A percentile compares a stretch with the other conserved stretches of the same genome.
These are phyloP conservation scores for Atkinsonella texensis DNA, from an alignment of 2,329 filamentous ascomycete genomes.

Conservation along the genomic window DNA sequence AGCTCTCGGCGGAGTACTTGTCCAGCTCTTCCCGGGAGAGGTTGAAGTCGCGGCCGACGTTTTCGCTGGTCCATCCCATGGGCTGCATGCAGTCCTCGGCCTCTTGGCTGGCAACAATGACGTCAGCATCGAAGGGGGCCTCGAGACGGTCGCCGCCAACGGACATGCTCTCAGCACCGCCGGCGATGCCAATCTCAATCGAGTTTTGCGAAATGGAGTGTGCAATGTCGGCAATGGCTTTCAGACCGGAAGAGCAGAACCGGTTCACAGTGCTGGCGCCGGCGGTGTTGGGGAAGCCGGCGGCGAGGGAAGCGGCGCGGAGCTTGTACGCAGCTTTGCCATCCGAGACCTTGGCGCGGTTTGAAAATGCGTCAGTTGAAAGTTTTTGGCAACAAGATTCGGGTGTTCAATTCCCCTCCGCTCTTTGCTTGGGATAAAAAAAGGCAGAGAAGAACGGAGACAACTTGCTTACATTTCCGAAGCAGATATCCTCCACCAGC, in stretches of 20 bases:
- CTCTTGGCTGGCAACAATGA: slow-evolving; percentile 61
- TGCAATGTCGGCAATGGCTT: slow-evolving; percentile 90
- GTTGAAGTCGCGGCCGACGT: slow-evolving; percentile 83
- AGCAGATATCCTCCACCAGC: slow-evolving; percentile 77
- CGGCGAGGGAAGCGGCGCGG: slow-evolving; percentile 77
- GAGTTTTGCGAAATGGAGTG: slow-evolving; percentile 68
- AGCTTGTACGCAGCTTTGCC: slow-evolving; percentile 80
- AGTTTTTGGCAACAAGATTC: not conserved
- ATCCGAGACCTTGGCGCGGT: slow-evolving; percentile 51
- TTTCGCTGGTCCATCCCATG: slow-evolving; percentile 98
- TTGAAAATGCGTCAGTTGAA: slow-evolving; percentile 17
- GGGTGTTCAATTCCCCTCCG: not conserved
- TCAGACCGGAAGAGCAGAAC: slow-evolving; percentile 94
- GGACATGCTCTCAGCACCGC: slow-evolving; percentile 86
- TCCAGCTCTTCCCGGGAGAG: slow-evolving; percentile 74
- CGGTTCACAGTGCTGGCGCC: slow-evolving; percentile 76
- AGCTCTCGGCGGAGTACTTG: slow-evolving; percentile 75
- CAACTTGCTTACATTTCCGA: slow-evolving; percentile 61
- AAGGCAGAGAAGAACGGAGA: no score
- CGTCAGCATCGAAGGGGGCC: slow-evolving; percentile 63
- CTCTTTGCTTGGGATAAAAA: not conserved
- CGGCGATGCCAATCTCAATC: slow-evolving; percentile 78
- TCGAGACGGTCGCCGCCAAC: slow-evolving; percentile 57
- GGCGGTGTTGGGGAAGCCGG: slow-evolving; percentile 86
- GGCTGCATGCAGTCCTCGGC: slow-evolving; percentile 78